Conservation (phyloP, 2,329 filamentous ascomycete genomes). For the Colletotrichum nymphaeae region DNA sequence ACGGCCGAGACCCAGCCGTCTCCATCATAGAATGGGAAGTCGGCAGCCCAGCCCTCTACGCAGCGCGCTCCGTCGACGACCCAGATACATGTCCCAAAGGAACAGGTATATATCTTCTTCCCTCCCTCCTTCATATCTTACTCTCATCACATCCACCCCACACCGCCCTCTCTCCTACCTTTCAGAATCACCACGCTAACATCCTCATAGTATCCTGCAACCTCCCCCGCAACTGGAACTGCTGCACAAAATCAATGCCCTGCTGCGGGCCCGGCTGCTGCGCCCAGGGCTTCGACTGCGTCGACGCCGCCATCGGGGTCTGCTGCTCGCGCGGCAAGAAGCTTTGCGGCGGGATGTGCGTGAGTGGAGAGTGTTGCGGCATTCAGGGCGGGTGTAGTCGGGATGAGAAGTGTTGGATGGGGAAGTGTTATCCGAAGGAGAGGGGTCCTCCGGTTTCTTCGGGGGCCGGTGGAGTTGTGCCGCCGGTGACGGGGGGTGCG, state of each 20-base stretch:
- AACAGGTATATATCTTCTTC: neutral
- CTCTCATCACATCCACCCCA: too few relatives aligned
- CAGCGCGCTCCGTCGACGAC: neutral
- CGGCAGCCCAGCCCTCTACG: neutral
- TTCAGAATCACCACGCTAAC: neutral
- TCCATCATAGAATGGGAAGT: neutral
- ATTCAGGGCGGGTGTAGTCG: neutral
- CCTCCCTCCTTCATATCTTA: too few relatives aligned
- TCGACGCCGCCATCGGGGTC: constrained; percentile 14
- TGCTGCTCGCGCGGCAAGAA: constrained; percentile 18
- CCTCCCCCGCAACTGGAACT: constrained; percentile 33
- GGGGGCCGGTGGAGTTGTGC: neutral
- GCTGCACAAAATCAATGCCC: constrained; percentile 1
- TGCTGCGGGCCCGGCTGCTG: constrained; percentile 33
- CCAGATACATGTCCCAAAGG: constrained; percentile 10
- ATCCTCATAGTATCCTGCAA: constrained; percentile 8
- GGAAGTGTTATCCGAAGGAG: constrained; percentile 10
- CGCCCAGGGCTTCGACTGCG: constrained; percentile 12
- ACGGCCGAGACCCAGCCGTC: neutral
- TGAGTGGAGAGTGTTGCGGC: constrained; percentile 21
- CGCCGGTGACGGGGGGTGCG: neutral
- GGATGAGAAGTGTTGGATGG: neutral
- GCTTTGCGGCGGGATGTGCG: constrained; percentile 19
- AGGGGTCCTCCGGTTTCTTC: neutral
- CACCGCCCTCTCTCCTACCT: rapidly evolving